A percentile compares a stretch with the other conserved stretches of the same genome.
Conservation (phyloP, 345 rosid species). For the Isatis tinctoria region DNA sequence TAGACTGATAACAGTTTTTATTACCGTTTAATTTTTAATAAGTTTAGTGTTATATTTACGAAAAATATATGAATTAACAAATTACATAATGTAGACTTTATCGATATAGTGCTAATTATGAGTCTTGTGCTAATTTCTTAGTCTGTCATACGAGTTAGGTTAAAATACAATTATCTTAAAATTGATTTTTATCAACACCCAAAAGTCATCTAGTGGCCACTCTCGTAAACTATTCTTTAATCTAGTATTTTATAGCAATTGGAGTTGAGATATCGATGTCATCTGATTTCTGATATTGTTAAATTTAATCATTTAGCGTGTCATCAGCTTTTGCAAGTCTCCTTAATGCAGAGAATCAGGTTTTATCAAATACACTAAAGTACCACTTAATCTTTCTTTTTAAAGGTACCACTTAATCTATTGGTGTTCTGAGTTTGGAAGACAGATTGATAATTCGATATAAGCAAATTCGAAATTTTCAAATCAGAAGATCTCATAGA, state of each 20-base stretch:
- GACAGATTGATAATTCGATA: conserved; percentile 7
- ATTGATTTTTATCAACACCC: conserved; percentile 6
- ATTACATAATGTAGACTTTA: not conserved
- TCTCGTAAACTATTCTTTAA: not conserved
- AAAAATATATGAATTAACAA: not conserved
- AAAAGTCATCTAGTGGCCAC: conserved; percentile 19
- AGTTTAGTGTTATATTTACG: not conserved
- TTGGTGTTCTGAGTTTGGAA: conserved; percentile 5
- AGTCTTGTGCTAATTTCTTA: not conserved
- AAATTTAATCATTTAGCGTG: conserved; percentile 1
- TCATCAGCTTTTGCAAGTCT: not conserved
- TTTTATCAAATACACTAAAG: not conserved
- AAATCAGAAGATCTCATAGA: conserved; percentile 9
- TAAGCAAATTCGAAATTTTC: not conserved
- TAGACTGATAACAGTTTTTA: not conserved
- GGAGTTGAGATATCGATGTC: conserved; percentile 30
- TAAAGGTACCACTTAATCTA: not conserved
- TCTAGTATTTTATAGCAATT: not conserved
- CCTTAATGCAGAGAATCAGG: conserved; percentile 5
- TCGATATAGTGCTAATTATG: not conserved
- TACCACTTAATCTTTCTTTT: not conserved
- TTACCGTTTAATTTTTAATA: not conserved
- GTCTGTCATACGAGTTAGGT: not conserved
- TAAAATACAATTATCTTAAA: not conserved
- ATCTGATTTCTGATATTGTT: conserved; percentile 19